These are phyloP conservation scores for Tetragonia tetragonoides DNA, from an alignment of 148 eudicot genomes.

Conservation along the genomic window DNA sequence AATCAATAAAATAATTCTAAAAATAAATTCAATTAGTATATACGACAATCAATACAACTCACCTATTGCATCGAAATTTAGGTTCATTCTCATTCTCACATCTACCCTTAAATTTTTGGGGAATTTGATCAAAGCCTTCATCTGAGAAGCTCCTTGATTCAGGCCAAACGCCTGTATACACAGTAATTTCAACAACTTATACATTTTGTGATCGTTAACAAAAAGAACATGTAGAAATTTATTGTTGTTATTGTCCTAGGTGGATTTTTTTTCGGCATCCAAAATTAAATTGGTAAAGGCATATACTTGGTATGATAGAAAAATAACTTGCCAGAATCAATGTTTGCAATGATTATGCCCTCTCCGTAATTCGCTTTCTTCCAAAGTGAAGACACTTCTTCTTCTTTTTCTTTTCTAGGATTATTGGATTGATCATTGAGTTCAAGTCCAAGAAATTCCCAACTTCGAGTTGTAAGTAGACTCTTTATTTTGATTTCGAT, in stretches of 20 bases:
- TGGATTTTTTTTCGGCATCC: no score
- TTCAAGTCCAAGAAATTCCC: slow-evolving; percentile 13
- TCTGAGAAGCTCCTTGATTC: slow-evolving; percentile 16
- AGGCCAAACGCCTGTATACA: slow-evolving; percentile 23
- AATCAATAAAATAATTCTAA: no score
- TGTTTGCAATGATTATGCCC: slow-evolving; percentile 14
- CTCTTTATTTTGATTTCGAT: slow-evolving; percentile 5
- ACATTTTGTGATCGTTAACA: no score
- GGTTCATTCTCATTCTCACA: slow-evolving; percentile 14
- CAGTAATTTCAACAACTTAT: no score
- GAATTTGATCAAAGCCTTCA: slow-evolving; percentile 10
- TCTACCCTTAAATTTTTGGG: slow-evolving; percentile 6
- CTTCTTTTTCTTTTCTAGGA: no score
- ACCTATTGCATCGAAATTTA: slow-evolving; percentile 10
- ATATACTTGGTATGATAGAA: no score
- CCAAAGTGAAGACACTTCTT: slow-evolving; percentile 10
- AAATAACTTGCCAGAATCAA: slow-evolving; percentile 4
- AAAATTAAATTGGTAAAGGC: no score
- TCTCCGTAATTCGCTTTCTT: slow-evolving; percentile 7
- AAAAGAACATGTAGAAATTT: no score
- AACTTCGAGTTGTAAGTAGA: slow-evolving; percentile 6
- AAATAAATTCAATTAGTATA: no score
- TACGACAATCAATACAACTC: no score
- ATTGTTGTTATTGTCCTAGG: no score
- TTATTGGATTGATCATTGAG: neutral